These are phyloP conservation scores for Didymella keratinophila DNA, from an alignment of 2,329 filamentous ascomycete species.

Conservation along the genomic window DNA sequence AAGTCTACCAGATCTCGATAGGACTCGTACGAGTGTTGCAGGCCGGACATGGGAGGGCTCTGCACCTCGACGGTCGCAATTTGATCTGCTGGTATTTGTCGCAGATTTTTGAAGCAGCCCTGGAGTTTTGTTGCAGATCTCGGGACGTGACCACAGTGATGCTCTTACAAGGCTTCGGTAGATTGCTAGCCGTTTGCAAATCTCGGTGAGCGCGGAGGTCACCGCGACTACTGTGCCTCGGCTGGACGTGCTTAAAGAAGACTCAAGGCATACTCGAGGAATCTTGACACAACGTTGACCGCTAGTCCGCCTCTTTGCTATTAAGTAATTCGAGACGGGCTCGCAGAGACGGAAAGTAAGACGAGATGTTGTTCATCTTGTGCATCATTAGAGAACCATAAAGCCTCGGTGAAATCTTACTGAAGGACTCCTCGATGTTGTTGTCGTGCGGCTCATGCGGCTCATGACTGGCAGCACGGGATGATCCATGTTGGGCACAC, in stretches of 20 bases:
- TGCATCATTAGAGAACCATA: background rate
- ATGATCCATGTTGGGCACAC: constrained; percentile 18
- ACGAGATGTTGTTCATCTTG: background rate
- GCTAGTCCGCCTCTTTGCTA: background rate
- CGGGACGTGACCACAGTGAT: background rate
- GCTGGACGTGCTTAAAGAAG: constrained; percentile 8
- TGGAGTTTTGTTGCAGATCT: background rate
- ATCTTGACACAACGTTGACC: constrained; percentile 5
- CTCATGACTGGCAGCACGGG: constrained; percentile 14
- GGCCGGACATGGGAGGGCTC: constrained; percentile 5
- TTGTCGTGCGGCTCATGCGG: constrained; percentile 15
- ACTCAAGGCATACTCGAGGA: background rate
- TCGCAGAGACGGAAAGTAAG: background rate
- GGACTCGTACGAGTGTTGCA: constrained; percentile 11
- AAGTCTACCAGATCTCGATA: constrained; percentile 3
- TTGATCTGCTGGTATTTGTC: background rate
- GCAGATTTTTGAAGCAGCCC: background rate
- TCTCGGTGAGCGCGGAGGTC: constrained; percentile 5
- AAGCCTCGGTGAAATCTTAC: constrained; percentile 15
- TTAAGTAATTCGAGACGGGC: background rate
- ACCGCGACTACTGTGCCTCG: constrained; percentile 1
- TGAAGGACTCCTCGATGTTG: background rate
- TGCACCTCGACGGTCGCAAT: constrained; percentile 14
- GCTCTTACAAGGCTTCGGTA: background rate
- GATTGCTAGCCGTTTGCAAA: background rate